These are phyloP conservation scores for Saururus chinensis DNA, from an alignment of 164 flowering plant genomes.

Conservation along the genomic window DNA sequence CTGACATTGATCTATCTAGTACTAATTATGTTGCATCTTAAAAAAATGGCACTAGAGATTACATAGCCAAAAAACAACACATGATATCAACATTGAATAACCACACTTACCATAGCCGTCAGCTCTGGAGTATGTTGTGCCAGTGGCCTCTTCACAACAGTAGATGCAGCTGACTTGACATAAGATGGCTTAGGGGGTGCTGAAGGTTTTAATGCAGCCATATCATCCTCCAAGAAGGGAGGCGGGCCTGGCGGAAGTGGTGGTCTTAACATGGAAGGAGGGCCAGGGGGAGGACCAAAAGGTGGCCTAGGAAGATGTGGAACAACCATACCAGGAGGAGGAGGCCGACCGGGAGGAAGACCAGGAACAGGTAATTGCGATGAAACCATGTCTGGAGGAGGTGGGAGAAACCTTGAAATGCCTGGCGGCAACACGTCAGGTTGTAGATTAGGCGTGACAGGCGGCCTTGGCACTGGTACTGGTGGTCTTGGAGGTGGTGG, in stretches of 20 bases:
- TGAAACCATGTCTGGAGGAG: conserved; percentile 57
- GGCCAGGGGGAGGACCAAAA: conserved; percentile 72
- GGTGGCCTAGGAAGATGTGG: conserved; percentile 63
- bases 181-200: conserved; percentile 80
- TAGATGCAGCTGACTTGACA: conserved; percentile 92
- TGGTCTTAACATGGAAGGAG: conserved; percentile 67
- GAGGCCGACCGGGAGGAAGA: conserved; percentile 39
- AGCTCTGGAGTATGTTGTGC: conserved; percentile 99
- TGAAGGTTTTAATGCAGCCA: conserved; percentile 21
- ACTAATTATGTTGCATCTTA: no score
- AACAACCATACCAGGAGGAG: conserved; percentile 53
- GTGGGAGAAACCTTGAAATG: conserved; percentile 65
- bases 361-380: conserved; percentile 42
- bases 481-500: conserved; percentile 67
- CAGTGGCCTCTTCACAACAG: conserved; percentile 95
- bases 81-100: no score
- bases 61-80: background rate
- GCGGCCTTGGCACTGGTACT: conserved; percentile 34
- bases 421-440: conserved; percentile 82
- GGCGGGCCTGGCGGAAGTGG: conserved; percentile 84
- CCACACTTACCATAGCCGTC: conserved; percentile 79
- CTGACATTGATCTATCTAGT: no score
- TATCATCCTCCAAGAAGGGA: conserved; percentile 38
- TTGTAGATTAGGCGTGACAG: conserved; percentile 35
- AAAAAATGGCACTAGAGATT: no score